A percentile compares a stretch with the other conserved stretches of the same genome.
These are phyloP conservation scores for Hymenotorrendiella dingleyae DNA, from an alignment of 2,329 filamentous ascomycete genomes.

Conservation along the genomic window DNA sequence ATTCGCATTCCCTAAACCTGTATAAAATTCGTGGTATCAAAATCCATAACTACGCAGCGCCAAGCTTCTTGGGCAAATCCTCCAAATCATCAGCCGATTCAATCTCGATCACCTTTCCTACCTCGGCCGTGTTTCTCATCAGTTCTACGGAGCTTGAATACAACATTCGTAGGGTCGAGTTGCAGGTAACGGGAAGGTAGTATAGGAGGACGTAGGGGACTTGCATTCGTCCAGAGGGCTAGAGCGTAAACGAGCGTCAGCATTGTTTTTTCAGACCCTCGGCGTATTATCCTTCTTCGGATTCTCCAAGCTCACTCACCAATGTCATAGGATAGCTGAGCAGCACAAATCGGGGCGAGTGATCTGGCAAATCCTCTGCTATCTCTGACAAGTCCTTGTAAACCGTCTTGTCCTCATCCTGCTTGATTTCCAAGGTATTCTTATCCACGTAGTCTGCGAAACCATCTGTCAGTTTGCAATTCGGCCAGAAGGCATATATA, in stretches of 20 bases:
- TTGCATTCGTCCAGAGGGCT: slow-evolving; percentile 77
- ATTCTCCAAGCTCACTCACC: slow-evolving; percentile 43
- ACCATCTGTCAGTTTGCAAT: slow-evolving; percentile 10
- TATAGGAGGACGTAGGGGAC: slow-evolving; percentile 94
- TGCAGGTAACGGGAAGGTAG: slow-evolving; percentile 90
- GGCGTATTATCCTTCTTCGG: no score
- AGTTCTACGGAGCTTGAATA: slow-evolving; percentile 95
- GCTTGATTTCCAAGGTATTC: slow-evolving; percentile 80
- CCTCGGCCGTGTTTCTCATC: slow-evolving; percentile 88
- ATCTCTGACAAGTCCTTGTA: slow-evolving; percentile 79
- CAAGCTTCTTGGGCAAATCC: slow-evolving; percentile 66
- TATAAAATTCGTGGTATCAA: no score
- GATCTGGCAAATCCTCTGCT: slow-evolving; percentile 84
- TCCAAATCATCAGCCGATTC: slow-evolving; percentile 74
- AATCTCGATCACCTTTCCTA: slow-evolving; percentile 81
- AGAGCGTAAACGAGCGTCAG: slow-evolving; percentile 12
- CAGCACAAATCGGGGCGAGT: slow-evolving; percentile 82
- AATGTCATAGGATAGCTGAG: slow-evolving; percentile 86
- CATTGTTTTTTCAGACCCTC: background rate
- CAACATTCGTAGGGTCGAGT: slow-evolving; percentile 80
- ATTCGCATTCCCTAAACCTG: no score
- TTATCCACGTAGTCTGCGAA: slow-evolving; percentile 80
- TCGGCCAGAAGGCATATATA: no score
- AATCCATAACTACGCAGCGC: slow-evolving; percentile 2
- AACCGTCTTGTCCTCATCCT: slow-evolving; percentile 67